Percentiles rank a stretch among this genome's conserved stretches.
These are phyloP conservation scores for Fusarium ambrosium DNA, from an alignment of 2,329 filamentous ascomycete genomes.

Conservation along the genomic window DNA sequence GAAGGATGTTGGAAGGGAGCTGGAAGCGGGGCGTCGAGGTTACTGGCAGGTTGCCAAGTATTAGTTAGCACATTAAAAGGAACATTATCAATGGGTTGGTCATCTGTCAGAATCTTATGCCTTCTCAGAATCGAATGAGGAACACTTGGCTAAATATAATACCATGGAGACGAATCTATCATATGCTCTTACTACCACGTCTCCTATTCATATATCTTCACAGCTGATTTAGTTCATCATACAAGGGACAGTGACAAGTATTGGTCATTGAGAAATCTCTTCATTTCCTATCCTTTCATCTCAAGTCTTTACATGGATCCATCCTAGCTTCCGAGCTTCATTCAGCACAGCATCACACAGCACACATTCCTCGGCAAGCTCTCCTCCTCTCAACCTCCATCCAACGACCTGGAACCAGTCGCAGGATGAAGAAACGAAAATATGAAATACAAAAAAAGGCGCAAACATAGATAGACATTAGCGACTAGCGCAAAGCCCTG, in stretches of 20 bases:
- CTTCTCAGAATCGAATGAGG: neutral
- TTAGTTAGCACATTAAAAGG: neutral
- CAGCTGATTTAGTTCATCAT: neutral
- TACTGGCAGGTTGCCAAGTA: neutral
- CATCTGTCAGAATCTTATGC: neutral
- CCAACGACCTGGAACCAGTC: slow-evolving; percentile 43
- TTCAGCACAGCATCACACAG: slow-evolving; percentile 6
- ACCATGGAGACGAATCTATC: neutral
- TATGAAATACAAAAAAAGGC: slow-evolving; percentile 38
- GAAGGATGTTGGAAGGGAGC: neutral
- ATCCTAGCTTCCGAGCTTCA: slow-evolving; percentile 27
- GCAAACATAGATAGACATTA: slow-evolving; percentile 48
- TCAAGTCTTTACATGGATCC: slow-evolving; percentile 37
- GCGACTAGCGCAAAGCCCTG: slow-evolving; percentile 44
- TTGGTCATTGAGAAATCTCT: slow-evolving; percentile 37
- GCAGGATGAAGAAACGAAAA: slow-evolving; percentile 40
- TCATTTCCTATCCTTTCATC: slow-evolving; percentile 47
- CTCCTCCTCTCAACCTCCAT: slow-evolving; percentile 32
- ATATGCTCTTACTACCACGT: neutral
- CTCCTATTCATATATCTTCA: neutral
- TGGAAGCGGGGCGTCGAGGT: slow-evolving; percentile 22
- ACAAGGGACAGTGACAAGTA: neutral
- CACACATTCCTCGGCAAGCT: slow-evolving; percentile 15
- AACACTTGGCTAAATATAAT: neutral
- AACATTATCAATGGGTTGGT: neutral